Conservation (phyloP, 1,284 basidiomycete species). For the Cryptococcus sp. region DNA sequence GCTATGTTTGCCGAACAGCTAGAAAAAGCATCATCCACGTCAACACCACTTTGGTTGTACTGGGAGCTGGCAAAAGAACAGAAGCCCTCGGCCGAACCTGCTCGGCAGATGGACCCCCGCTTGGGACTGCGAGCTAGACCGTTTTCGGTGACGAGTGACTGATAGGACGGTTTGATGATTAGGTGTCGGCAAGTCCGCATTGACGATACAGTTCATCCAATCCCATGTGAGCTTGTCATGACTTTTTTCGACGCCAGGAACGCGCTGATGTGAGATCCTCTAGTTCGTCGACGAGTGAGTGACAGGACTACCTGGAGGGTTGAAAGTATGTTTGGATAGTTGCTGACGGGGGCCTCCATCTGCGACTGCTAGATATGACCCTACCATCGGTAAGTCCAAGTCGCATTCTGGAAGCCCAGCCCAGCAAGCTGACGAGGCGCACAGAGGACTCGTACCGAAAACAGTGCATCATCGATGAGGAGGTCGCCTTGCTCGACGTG, state of each 20-base stretch:
- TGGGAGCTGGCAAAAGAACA: too few relatives aligned
- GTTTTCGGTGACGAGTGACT: neutral
- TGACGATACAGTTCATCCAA: constrained; percentile 98
- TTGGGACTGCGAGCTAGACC: too few relatives aligned
- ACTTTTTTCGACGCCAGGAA: neutral
- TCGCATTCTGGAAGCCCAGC: neutral
- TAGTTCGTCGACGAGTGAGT: constrained; percentile 85
- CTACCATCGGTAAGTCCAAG: constrained; percentile 69
- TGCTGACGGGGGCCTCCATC: constrained; percentile 7
- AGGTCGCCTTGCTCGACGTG: constrained; percentile 94
- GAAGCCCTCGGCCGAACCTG: too few relatives aligned
- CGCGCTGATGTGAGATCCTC: constrained; percentile 9
- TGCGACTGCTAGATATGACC: constrained; percentile 63
- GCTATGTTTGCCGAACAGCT: too few relatives aligned
- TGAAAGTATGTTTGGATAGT: neutral
- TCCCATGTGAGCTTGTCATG: constrained; percentile 42
- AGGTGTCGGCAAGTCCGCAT: constrained; percentile 90
- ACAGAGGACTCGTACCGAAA: constrained; percentile 85
- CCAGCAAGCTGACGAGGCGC: constrained; percentile 4
- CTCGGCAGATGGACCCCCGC: too few relatives aligned
- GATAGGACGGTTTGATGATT: neutral
- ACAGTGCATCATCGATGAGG: constrained; percentile 95
- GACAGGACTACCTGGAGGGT: neutral
- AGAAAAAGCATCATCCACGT: neutral
- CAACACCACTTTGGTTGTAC: neutral